Base-by-base conservation (phyloP, 345 rosid genomes). In the Salix koriyanagi region DNA sequence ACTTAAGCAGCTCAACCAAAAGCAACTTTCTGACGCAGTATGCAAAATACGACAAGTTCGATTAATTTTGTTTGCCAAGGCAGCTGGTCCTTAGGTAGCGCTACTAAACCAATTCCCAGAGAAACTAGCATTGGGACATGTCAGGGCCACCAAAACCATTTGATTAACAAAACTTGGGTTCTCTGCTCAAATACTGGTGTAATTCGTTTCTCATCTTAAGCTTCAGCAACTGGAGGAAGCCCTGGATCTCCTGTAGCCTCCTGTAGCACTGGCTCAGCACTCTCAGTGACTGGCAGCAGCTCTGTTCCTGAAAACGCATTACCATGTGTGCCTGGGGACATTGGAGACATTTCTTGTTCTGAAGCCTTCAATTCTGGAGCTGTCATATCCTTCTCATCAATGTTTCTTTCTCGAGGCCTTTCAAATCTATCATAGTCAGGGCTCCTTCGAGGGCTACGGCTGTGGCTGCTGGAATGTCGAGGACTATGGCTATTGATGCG, bases 391-490 rank as follows among this genome's bases (percentile, higher is more conserved):
- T 65, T 88, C 71, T 65, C 77, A 26, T 74, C 80, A 44, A 21
- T 65, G 42, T 46, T 76, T 54, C 64, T 76, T 18, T 79, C 84
- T 9, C 44, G 65, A 10, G 83, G 84, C 84, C 88, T 88, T 44
- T 84, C 85, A 52, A 79, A 65, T 82, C 88, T 93, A 69, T 87
- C 92, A 69, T 81, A 76, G 64, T 83, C 70, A 21, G 46, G 65
- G n/a, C 50, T 75, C 26, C 13, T 41, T 8, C 46, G 41, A 26
- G 70, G 71, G 2, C 81, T 75, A 1, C 10, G 71, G 42, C 79
- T 81, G 19, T 46, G n/a, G 13, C 74, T 67, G 4, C 48, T 41
- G 50, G 65, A 16, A 68, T 54, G 72, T 1, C 42, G 66, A 36
- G 72, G 79, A 28, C 79, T 75, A 3, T 66, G 70, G 3, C 83